Base-by-base conservation (phyloP, 2,329 filamentous ascomycete genomes). In the Neofusicoccum sp. region DNA sequence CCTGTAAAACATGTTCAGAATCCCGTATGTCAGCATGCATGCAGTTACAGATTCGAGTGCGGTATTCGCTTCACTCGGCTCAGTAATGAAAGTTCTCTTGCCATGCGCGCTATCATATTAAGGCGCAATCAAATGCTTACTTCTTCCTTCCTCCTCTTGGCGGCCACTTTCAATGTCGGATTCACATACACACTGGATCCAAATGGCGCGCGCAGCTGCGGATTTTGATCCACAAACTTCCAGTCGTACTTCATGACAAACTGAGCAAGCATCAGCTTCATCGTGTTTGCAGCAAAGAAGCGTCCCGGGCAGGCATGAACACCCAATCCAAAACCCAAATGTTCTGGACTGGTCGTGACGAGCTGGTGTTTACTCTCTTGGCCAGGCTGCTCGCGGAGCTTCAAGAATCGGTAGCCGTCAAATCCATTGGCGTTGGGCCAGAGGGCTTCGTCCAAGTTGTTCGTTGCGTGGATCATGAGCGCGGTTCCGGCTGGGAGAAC, bases 271-370 rank as follows among this genome's bases (percentile, higher is more conserved):
- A 74, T 68, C 66, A 76, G 69, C 64, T 76, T 76, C 44, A 76
- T 74, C 62, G 74, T 71, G 43, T 71, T 71, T 1, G 68, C 62
- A 0, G 73, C 73, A 14, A 74, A 75, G 64, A 74, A 74, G 1
- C 73, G 64, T 0, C 73, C 73, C 2, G 73, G 72, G 22, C 73
- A 76, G 0, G 71, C 69, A 60, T 75, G 72, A 1, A 64, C 52
- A 0, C 73, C 73, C 44, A 74, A 72, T 0, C 73, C 73, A 48
- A 73, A 75, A 0, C 73, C 61, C n/a, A 49, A 16, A 28, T 61
- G 36, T 37, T 61, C 48, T 4, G 59, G 12, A 36, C 47, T 50
- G 28, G 47, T 52, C 0, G 36, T 44, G 5, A 39, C 47, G 8
- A 68, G 69, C 9, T 67, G 63, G 8, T 58, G 39, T 34, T 69